Base-by-base conservation (phyloP, 345 rosid genomes). In the Populus tremula region DNA sequence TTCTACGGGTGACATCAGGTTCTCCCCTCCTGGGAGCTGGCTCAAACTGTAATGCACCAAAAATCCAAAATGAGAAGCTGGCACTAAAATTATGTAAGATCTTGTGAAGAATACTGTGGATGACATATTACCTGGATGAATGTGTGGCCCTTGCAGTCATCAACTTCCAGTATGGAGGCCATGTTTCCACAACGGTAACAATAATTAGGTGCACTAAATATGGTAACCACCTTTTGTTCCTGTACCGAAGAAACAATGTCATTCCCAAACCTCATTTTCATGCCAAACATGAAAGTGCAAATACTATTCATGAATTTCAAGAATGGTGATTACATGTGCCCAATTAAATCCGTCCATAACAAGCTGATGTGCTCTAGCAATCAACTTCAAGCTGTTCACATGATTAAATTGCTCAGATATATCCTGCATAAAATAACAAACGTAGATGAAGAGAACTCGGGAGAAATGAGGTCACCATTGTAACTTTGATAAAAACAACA, bases 111-210 rank as follows among this genome's bases (percentile, higher is more conserved):
- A 56, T 53, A n/a, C 25, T 14, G 29, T 5, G 29, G 38, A 8
- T 6, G 69, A 56, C 64, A 67, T 70, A 71, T 41, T 70, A 94
- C 98, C 98, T 94, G 98, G 85, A 94, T 92, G 88, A 94, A 94
- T 21, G 94, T 92, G 87, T 94, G 98, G 59, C 87, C 91, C 82
- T 91, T 92, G 90, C 94, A 92, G 82, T 92, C 98, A 69, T 94
- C 97, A 54, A 94, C 97, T 82, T 93, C 94, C 59, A 94, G 87
- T 69, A 94, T 92, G 56, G 98, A 94, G 41, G 98, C 98, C 96
- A 92, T 92, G 87, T 94, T 94, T 76, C 98, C 98, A 88, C 98
- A 94, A 35, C 98, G 98, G 70, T 94, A 94, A 75, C 97, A 94
- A 78, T 94, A 94, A 81, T 94, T 94, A 45, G 98, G 98, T 4